Evolutionary conservation across 2,329 filamentous ascomycete species (phyloP).

Genomic region (Fusarium tricinctum): DNA sequence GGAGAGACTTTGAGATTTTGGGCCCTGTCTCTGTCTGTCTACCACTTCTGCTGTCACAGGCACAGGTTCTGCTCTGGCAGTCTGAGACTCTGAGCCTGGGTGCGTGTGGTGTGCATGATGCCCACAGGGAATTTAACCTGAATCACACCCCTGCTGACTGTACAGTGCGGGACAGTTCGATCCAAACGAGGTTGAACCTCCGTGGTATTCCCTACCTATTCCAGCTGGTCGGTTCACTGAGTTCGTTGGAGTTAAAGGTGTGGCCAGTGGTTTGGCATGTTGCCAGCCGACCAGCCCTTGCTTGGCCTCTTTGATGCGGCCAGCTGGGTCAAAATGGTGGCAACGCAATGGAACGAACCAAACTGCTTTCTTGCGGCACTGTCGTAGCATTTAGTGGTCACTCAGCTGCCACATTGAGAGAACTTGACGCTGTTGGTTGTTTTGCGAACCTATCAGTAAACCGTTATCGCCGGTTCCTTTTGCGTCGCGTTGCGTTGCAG

Average conservation of each 20-base stretch:
- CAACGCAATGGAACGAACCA: conserved; percentile 19
- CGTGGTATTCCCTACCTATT: conserved; percentile 43
- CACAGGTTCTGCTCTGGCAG: not conserved
- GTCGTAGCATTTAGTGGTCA: conserved; percentile 26
- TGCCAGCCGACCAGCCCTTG: not conserved
- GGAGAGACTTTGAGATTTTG: not conserved
- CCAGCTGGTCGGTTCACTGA: conserved; percentile 36
- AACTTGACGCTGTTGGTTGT: conserved; percentile 18
- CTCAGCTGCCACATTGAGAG: conserved; percentile 33
- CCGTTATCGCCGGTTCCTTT: conserved; percentile 12
- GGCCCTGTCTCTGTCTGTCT: not conserved
- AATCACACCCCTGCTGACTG: conserved; percentile 32
- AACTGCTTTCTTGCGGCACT: conserved; percentile 24
- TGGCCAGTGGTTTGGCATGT: conserved; percentile 10
- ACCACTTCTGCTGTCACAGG: conserved; percentile 17
- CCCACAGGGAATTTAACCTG: conserved; percentile 42
- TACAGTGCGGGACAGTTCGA: conserved; percentile 34
- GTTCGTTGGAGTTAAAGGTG: not conserved
- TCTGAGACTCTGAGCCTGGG: conserved; percentile 10
- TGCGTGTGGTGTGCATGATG: conserved; percentile 28
- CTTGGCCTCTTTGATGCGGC: conserved; percentile 16
- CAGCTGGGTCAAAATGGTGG: conserved; percentile 24
- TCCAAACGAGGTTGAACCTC: conserved; percentile 36
- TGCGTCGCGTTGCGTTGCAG: conserved; percentile 23
- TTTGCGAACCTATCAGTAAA: conserved; percentile 20